A percentile compares a stretch with the other conserved stretches of the same genome.
Evolutionary conservation across 176 grass and related monocot genomes (phyloP).

Genomic region (Bonia amplexicaulis): DNA sequence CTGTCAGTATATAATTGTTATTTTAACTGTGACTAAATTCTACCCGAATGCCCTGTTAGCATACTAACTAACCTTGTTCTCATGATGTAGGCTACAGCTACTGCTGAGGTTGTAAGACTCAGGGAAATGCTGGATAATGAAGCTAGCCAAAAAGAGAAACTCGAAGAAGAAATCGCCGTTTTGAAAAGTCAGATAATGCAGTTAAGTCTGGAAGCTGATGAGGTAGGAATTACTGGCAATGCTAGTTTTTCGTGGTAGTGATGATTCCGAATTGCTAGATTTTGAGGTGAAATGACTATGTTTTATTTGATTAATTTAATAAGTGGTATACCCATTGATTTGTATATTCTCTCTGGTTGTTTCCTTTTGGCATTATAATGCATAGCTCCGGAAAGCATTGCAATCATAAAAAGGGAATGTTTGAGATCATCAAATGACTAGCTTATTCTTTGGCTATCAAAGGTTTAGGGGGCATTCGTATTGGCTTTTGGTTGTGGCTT

Average conservation of each 20-base stretch:
- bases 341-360: constrained; percentile 8
- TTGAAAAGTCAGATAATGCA: constrained; percentile 89
- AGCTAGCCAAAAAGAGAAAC: constrained; percentile 78
- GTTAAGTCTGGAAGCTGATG: constrained; percentile 85
- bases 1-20: constrained; percentile 9
- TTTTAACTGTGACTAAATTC: constrained; percentile 12
- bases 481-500: too few species aligned
- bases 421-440: background rate
- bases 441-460: background rate
- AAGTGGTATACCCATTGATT: background rate
- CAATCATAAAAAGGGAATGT: background rate
- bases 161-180: constrained; percentile 85
- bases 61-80: constrained; percentile 19
- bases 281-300: background rate
- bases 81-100: constrained; percentile 62
- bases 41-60: background rate
- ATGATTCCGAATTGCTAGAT: constrained; percentile 14
- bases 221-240: constrained; percentile 48
- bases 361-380: background rate
- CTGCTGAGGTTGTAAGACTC: constrained; percentile 70
- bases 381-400: background rate
- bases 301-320: constrained; percentile 1
- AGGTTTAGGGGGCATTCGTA: background rate
- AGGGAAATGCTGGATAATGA: constrained; percentile 75
- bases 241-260: background rate